Evolutionary conservation across 805 yeast genomes (phyloP), one percentile per base, ranked within the genome.

Genomic region (Candida koratica): DNA sequence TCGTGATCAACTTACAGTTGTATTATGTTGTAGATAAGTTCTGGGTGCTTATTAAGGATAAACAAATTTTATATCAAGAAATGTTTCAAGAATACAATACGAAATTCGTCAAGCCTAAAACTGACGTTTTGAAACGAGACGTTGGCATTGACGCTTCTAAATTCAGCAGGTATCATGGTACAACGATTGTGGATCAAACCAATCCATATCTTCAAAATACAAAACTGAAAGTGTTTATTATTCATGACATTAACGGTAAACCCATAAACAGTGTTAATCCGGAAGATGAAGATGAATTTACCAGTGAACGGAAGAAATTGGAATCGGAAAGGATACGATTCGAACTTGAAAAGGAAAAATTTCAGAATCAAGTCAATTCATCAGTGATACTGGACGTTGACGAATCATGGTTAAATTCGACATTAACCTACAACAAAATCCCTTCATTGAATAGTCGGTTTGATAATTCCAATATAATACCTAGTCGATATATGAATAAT

Each of bases 51-150:
- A 38, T 78, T 12, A 60, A 70, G 28, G 89, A 84, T 55, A 80
- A 78, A 43, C 76, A 74, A 36, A 61, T 81, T 6, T 52, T 84
- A 4, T 69, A 69, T 39, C 73, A 71, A 41, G 86, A 82, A 49
- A 73, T 75, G 43, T 61, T 79, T 41, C 70, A 69, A 24, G 93
- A 84, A 48, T 78, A 78, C 48, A 71, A 79, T 45, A 56, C 67
- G 19, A 83, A 84, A 51, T 75, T 68, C 43, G 81, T 81, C 12
- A 69, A 69, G 23, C 88, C 87, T 3, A 69, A 70, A 34, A 58
- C 74, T 2, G 64, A 76, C 6, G 67, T 68, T 8, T 55, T 63
- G 31, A 66, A 68, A 31, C 73, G 78, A 45, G 86, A 84, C 46
- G 86, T 73, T 5, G 64, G 73, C 15, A 65, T 81, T 5, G 84